Evolutionary conservation across 78 protist species (phyloP), one percentile per base, ranked within the genome.

Genomic region (Diacronema lutheri): DNA sequence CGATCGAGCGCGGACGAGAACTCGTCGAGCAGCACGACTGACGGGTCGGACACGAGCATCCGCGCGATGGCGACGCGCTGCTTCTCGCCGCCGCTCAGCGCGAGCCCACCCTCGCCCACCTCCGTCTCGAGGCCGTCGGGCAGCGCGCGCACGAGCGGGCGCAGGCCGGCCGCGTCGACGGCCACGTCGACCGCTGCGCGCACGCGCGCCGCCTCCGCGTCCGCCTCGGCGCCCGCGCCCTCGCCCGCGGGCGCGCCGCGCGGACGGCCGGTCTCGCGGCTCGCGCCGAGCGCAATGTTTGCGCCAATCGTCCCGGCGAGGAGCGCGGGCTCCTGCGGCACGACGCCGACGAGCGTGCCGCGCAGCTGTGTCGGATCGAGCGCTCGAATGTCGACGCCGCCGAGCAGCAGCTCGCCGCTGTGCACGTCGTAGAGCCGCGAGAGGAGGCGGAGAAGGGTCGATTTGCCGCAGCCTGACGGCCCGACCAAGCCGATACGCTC

Each of bases 61-160:
- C 99, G 90, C 7, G 99, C 97, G n/a, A 96, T 83, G 33, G 96
- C 95, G 71, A 96, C 77, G 64, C 97, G 87, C 72, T 96, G 96
- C 91, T 88, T 86, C 85, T 95, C 96, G 56, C 97, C 97, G 71
- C 97, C 99, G 40, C 91, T 77, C 56, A 97, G 84, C 60, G 62
- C 73, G 19, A 89, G 74, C 10, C 97, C 97, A 14, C 94, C 69
- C 58, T 95, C 97, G 64, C 97, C 97, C 56, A 97, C 96, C 0
- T 58, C 21, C 21, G 96, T 97, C 23, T 44, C 50, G 16, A 44
- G 50, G 16, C 50, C 50, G 50, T 44, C 50, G 16, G 50, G 95
- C 13, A 93, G 86, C 23, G 61, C 41, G 11, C 0, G 9, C 78
- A 97, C 91, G 74, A 95, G 92, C 44, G 88, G 87, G 78, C 93